These are phyloP conservation scores for Pholiota molesta DNA, from an alignment of 768 basidiomycete species.

Conservation along the genomic window DNA sequence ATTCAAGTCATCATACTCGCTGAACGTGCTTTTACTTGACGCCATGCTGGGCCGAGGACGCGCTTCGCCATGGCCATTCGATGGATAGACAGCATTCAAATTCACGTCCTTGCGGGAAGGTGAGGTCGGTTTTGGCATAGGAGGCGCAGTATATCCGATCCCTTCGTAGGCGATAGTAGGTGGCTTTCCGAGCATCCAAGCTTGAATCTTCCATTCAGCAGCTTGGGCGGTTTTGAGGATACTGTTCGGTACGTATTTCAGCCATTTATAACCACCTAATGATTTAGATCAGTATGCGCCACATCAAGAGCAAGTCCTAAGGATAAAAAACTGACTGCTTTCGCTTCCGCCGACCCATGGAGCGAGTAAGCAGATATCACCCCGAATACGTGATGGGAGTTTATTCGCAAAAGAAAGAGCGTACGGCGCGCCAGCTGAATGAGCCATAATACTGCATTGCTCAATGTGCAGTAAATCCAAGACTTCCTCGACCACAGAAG, in stretches of 20 bases:
- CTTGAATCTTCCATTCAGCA: constrained; percentile 96
- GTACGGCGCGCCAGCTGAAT: constrained; percentile 95
- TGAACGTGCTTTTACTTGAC: constrained; percentile 69
- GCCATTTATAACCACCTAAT: constrained; percentile 88
- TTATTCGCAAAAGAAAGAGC: constrained; percentile 86
- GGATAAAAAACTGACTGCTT: constrained; percentile 59
- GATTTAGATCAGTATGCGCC: constrained; percentile 6
- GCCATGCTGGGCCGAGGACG: constrained; percentile 70
- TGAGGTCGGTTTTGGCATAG: constrained; percentile 27
- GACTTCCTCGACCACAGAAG: constrained; percentile 87
- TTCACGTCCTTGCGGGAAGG: constrained; percentile 32
- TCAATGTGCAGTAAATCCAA: constrained; percentile 78
- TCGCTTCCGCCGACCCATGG: constrained; percentile 97
- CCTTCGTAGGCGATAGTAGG: constrained; percentile 84
- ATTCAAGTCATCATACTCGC: constrained; percentile 85
- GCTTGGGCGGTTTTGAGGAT: constrained; percentile 94
- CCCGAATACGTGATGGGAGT: constrained; percentile 72
- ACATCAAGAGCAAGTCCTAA: constrained; percentile 12
- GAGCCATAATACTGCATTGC: constrained; percentile 89
- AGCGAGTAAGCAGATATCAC: constrained; percentile 86
- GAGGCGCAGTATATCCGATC: constrained; percentile 74
- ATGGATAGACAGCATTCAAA: constrained; percentile 34
- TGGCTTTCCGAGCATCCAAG: constrained; percentile 97
- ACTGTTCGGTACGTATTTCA: constrained; percentile 93
- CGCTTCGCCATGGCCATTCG: constrained; percentile 33